Percentiles rank a stretch among this genome's conserved stretches.
Evolutionary conservation across 768 basidiomycete genomes (phyloP).

Genomic region (Russula ochroleuca): DNA sequence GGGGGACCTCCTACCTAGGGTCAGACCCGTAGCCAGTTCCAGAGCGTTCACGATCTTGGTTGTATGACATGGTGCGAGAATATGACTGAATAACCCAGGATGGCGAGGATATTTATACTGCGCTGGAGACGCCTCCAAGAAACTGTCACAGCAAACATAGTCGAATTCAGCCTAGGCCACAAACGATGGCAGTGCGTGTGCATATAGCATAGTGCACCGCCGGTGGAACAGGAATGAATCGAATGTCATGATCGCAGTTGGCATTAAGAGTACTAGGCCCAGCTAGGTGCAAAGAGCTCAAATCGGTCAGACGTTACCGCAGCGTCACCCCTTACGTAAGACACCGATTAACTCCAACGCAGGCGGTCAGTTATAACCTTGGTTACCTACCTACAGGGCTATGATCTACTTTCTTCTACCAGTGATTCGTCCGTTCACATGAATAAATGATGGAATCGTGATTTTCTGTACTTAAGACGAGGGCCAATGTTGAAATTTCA

Average conservation of each 20-base stretch:
- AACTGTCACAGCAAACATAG: background rate
- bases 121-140: background rate
- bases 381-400: too few species aligned
- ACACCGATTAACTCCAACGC: too few species aligned
- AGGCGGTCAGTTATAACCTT: too few species aligned
- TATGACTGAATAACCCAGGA: background rate
- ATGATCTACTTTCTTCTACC: too few species aligned
- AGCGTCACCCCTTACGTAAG: too few species aligned
- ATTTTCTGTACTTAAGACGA: too few species aligned
- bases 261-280: background rate
- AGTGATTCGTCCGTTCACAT: too few species aligned
- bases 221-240: too few species aligned
- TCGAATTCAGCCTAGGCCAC: background rate
- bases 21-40: constrained; percentile 4
- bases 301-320: too few species aligned
- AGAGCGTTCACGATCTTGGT: background rate
- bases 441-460: too few species aligned
- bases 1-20: background rate
- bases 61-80: constrained; percentile 23
- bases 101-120: background rate
- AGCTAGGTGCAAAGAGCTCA: background rate
- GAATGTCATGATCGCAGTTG: background rate
- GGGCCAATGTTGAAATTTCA: too few species aligned
- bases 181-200: background rate
- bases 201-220: background rate